Evolutionary conservation across 176 grass and related monocot genomes (phyloP), one percentile per base, ranked within the genome.

Genomic region (Bromus sterilis): DNA sequence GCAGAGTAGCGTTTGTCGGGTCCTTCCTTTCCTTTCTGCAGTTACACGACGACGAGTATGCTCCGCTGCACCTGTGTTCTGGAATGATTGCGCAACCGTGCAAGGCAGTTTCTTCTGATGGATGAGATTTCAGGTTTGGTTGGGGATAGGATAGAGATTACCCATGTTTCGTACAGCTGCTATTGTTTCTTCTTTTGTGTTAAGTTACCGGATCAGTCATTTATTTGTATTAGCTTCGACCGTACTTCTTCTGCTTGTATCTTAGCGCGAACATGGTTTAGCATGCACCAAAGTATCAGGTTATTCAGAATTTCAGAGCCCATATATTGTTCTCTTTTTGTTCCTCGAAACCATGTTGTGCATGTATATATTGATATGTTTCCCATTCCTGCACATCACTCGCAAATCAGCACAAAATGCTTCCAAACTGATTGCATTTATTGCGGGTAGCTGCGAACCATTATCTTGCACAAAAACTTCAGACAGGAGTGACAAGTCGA

Each of bases 251-350:
- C 66, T 56, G 24, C 65, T 25, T 84, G 42, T 63, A 66, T 53
- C 82, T n/a, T 75, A n/a, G 57, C 42, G 4, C 74, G 81, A 37
- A 75, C 81, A 16, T 64, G 23, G 70, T 37, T 75, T 72, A 35
- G 39, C 70, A 83, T 44, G 13, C 56, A 62, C 68, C 80, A 62
- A 61, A 31, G 56, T 35, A 62, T 67, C 46, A 40, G 39, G 78
- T 51, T 75, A 40, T 83, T 83, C 71, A 75, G 81, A 83, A 58
- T 59, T 83, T 83, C 71, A 75, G 81, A 39, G 57, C 58, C 71
- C 60, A 35, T 79, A 9, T 31, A 26, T 49, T 51, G 20, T 49
- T 16, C 30, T 15, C 1, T 40, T 31, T 29, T 8, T 14, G 6
- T 59, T 62, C 18, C 58, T 63, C 11, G 26, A 31, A 29, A 78